Percentiles rank a stretch among this genome's conserved stretches.
Conservation (phyloP, 225 moss, liverwort and hornwort genomes). For the Marchantia polymorpha region DNA sequence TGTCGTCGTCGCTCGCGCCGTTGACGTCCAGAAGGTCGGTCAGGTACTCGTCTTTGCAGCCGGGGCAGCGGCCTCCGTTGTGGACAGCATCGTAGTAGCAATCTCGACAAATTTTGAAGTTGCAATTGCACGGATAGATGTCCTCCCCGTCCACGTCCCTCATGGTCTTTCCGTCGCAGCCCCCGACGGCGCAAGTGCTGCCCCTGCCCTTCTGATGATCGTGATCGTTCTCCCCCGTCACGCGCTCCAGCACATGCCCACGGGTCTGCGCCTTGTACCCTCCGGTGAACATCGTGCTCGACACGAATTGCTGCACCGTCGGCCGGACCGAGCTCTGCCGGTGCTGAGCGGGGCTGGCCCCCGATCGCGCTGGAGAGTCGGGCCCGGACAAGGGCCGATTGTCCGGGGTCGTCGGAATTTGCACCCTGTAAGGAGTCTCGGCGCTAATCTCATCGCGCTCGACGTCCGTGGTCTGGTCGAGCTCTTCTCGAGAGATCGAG, state of each 20-base stretch:
- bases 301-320: conserved; percentile 66
- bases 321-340: conserved; percentile 35
- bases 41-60: conserved; percentile 81
- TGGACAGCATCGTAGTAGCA: conserved; percentile 78
- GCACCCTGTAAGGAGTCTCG: conserved; percentile 44
- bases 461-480: conserved; percentile 43
- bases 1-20: neutral
- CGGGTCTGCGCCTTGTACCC: conserved; percentile 75
- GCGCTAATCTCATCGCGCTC: conserved; percentile 50
- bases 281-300: conserved; percentile 83
- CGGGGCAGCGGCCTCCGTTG: conserved; percentile 60
- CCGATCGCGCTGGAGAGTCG: conserved; percentile 10
- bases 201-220: conserved; percentile 19
- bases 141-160: conserved; percentile 83
- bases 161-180: conserved; percentile 75
- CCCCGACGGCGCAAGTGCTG: conserved; percentile 48
- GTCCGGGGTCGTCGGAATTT: conserved; percentile 66
- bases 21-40: conserved; percentile 20
- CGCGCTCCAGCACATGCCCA: conserved; percentile 74
- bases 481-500: conserved; percentile 59
- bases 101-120: conserved; percentile 76
- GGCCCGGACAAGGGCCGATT: conserved; percentile 41
- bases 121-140: conserved; percentile 75
- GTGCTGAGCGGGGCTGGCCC: conserved; percentile 42
- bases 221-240: conserved; percentile 38